These are phyloP conservation scores for Sugiyamaella mastotermitis DNA, from an alignment of 805 yeast species.

Conservation along the genomic window DNA sequence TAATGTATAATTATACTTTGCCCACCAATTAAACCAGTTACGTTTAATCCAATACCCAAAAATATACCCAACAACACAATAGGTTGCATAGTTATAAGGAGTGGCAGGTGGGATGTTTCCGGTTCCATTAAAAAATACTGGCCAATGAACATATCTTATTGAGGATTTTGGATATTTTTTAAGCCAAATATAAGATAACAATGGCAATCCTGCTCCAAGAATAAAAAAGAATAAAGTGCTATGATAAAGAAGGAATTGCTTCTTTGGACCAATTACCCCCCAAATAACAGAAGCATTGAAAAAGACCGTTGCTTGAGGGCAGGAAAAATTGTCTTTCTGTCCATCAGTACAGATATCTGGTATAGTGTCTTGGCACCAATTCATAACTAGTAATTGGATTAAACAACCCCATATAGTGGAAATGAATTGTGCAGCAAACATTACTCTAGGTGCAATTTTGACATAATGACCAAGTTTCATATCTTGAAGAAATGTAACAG, in stretches of 20 bases:
- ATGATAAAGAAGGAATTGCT: constrained; percentile 49
- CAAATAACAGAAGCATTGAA: constrained; percentile 55
- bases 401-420: constrained; percentile 42
- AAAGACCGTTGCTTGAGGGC: constrained; percentile 42
- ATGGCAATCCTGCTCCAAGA: constrained; percentile 46
- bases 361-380: constrained; percentile 36
- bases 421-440: constrained; percentile 46
- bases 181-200: constrained; percentile 36
- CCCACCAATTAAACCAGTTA: constrained; percentile 65
- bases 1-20: constrained; percentile 62
- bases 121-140: constrained; percentile 57
- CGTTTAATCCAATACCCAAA: constrained; percentile 55
- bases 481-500: constrained; percentile 47
- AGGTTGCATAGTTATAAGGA: constrained; percentile 57
- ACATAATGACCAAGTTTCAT: constrained; percentile 62
- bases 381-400: constrained; percentile 38
- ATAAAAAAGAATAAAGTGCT: constrained; percentile 54
- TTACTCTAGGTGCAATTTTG: constrained; percentile 55
- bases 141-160: constrained; percentile 51
- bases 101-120: constrained; percentile 71
- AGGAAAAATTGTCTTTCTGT: constrained; percentile 43
- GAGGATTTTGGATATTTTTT: constrained; percentile 36
- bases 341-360: constrained; percentile 37
- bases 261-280: constrained; percentile 62
- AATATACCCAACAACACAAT: constrained; percentile 46